Base-by-base conservation (phyloP, 2,329 filamentous ascomycete species). In the Apiospora sp. region DNA sequence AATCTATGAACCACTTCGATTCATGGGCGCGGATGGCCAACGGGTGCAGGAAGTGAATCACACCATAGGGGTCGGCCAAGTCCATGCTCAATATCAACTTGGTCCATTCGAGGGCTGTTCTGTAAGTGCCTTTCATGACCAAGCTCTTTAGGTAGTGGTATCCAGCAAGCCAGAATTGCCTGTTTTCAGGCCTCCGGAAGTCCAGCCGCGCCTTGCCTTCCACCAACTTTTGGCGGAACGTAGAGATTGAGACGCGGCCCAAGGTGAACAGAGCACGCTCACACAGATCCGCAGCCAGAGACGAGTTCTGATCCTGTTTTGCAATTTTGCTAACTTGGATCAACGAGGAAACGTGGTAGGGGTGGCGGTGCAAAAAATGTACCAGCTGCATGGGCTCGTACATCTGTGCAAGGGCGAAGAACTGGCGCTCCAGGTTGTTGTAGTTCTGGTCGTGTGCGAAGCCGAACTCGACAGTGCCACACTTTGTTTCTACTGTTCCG, bases 181-280 rank as follows among this genome's bases (percentile, higher is more conserved):
- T 89, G 81, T 98, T 98, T 81, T 97, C 95, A 0, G 93, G 92
- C 49, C 94, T 87, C 27, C 87, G 84, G 80, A 98, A 98, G 79
- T 96, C 91, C 13, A 99, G 84, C 22, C 94, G 89, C 7, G 94
- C 95, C 76, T 91, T 91, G 46, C 96, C 96, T 79, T 92, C 89
- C 71, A 93, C 89, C 7, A 99, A 83, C 75, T 92, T 92, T 72
- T 90, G 90, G 10, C 92, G 88, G 81, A 98, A 99, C 0, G 93
- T 90, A 12, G 94, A 96, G 73, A 96, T 92, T 0, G 94, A 91
- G 4, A 95, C 93, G 49, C 96, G 90, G n/a, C 96, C 96, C 80
- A 98, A 96, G 0, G 94, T 93, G 84, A 98, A 98, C 7, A 99
- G 88, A 0, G 96, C 95, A 67, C 96, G 90, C 83, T 98, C 96